Conservation (phyloP, 208 protist genomes). For the Blechomonas ayalai region DNA sequence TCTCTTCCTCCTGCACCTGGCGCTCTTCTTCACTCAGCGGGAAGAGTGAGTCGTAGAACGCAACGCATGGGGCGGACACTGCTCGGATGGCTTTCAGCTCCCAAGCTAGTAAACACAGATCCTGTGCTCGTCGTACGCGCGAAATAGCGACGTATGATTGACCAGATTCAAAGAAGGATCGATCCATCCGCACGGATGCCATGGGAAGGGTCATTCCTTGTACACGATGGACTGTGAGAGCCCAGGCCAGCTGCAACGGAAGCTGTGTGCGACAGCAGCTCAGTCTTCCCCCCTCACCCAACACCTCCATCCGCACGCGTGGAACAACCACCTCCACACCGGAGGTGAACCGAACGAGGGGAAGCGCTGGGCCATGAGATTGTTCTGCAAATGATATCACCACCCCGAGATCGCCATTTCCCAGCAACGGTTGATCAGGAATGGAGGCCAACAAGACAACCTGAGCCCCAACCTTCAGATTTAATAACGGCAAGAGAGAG, state of each 20-base stretch:
- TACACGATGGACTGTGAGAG: constrained; percentile 79
- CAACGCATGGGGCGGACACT: constrained; percentile 6
- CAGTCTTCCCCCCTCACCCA: constrained; percentile 4
- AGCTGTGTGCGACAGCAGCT: constrained; percentile 28
- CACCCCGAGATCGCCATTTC: constrained; percentile 23
- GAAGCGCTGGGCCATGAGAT: constrained; percentile 8
- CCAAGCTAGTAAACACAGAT: constrained; percentile 12
- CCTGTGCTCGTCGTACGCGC: constrained; percentile 15
- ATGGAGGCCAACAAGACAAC: constrained; percentile 59
- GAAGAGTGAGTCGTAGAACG: constrained; percentile 20
- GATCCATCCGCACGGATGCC: constrained; percentile 13
- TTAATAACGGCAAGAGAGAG: constrained; percentile 31
- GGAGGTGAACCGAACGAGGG: constrained; percentile 27
- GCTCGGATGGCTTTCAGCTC: constrained; percentile 10
- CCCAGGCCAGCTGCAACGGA: constrained; percentile 84
- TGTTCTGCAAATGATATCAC: constrained; percentile 23
- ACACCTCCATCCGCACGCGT: constrained; percentile 21
- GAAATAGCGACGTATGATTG: constrained; percentile 35
- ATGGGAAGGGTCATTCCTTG: constrained; percentile 69
- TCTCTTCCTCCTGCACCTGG: neutral
- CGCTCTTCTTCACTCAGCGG: neutral
- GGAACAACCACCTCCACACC: constrained; percentile 24
- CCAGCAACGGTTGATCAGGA: constrained; percentile 21
- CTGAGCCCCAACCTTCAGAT: constrained; percentile 60
- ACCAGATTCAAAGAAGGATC: constrained; percentile 21